Base-by-base conservation (phyloP, 805 yeast genomes). In the Schwanniomyces occidentalis region DNA sequence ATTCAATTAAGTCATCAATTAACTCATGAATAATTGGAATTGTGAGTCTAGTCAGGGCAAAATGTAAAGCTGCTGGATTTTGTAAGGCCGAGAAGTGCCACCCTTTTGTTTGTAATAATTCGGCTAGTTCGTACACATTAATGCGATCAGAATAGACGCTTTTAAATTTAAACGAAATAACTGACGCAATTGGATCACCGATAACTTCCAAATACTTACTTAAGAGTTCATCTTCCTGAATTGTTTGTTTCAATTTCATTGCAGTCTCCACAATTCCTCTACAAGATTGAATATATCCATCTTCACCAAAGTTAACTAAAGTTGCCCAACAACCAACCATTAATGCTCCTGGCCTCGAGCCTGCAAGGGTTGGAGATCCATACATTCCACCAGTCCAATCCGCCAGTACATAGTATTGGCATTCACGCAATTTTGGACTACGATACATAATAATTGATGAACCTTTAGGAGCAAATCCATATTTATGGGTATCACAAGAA, bases 261-360 rank as follows among this genome's bases (percentile, higher is more conserved):
- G 95, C 79, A 3, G 90, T 77, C 6, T 60, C 47, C 5, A 89
- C 78, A 32, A 91, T 90, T 8, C 76, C 79, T 36, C 57, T 61
- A 44, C 95, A 82, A 2, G 82, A 73, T 41, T 80, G 56, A 5
- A 59, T 69, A 58, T 91, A 91, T 1, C 98, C 98, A n/a, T 77
- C 76, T 37, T 77, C 79, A 24, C 99, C 99, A 37, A 90, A 71
- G 43, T 74, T 72, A 28, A 91, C 63, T 73, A 91, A 64, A 0
- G 97, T 89, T 0, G 96, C 95, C 97, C 98, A 93, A 58, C 98
- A 90, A 0, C 97, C 98, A n/a, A 85, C 98, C 73, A 89, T 85
- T 22, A 91, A 68, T 0, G 98, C 97, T 30, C 99, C 99, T 0
- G 98, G 98, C 45, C 98, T 76, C 8, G 96, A 86, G 2, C 99